A percentile compares a stretch with the other conserved stretches of the same genome.
phyloP scores from a whole-genome alignment of 2,329 filamentous ascomycete species.

The Epichloe brachyelytri region DNA sequence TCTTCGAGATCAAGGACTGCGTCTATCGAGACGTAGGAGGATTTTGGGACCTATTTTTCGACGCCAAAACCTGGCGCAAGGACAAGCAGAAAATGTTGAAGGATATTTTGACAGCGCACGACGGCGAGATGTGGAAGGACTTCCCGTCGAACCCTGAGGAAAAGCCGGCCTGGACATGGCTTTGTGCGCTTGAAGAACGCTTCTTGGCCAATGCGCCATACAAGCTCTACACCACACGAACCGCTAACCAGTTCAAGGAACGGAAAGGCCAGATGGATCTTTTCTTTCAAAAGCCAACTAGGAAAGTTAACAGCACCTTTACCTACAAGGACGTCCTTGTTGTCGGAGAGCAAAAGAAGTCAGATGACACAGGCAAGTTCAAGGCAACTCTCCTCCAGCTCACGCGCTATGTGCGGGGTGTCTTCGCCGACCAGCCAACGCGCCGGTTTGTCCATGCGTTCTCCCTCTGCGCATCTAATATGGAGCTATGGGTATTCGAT shows the following conservation, averaged over 20 bases:
- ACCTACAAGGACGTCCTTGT: slow-evolving; percentile 11
- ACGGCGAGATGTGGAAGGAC: slow-evolving; percentile 8
- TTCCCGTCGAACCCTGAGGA: slow-evolving; percentile 8
- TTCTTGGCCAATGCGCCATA: slow-evolving; percentile 7
- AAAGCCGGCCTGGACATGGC: slow-evolving; percentile 3
- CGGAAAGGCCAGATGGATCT: slow-evolving; percentile 12
- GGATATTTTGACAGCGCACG: slow-evolving; percentile 4
- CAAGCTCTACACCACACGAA: slow-evolving; percentile 9
- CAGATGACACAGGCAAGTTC: slow-evolving; percentile 6
- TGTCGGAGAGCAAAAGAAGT: slow-evolving; percentile 11
- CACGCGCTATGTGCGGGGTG: slow-evolving; percentile 8
- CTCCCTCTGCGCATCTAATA: slow-evolving; percentile 3
- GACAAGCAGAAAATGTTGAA: slow-evolving; percentile 6
- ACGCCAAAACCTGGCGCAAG: slow-evolving; percentile 5
- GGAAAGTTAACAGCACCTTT: background rate
- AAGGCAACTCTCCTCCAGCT: slow-evolving; percentile 10
- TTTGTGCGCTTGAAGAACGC: slow-evolving; percentile 3
- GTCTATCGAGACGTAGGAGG: slow-evolving; percentile 8
- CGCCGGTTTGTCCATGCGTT: slow-evolving; percentile 11
- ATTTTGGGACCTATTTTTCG: slow-evolving; percentile 9
- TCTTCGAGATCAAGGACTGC: slow-evolving; percentile 7
- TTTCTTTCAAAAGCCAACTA: slow-evolving; percentile 9
- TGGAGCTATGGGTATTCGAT: slow-evolving; percentile 14
- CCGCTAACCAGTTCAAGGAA: slow-evolving; percentile 10
- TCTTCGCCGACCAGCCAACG: slow-evolving; percentile 10